These are phyloP conservation scores for Leucaena leucocephala DNA, from an alignment of 306 rosid genomes.

Conservation along the genomic window DNA sequence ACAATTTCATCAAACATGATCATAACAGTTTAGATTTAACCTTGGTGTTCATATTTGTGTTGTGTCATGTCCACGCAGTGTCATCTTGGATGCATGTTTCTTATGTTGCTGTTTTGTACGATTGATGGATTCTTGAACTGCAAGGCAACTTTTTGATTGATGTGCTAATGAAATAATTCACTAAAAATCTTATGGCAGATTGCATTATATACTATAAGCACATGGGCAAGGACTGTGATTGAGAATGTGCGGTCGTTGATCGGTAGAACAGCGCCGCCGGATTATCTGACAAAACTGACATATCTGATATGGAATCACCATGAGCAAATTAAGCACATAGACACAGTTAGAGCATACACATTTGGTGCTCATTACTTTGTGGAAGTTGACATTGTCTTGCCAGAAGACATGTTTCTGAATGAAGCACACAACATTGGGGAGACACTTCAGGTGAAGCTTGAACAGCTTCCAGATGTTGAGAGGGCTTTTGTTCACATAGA, in stretches of 20 bases:
- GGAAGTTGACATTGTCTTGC: slow-evolving; percentile 83
- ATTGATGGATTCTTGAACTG: slow-evolving; percentile 14
- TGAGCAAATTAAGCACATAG: slow-evolving; percentile 71
- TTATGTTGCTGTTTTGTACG: background rate
- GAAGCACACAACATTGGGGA: slow-evolving; percentile 84
- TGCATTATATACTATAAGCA: slow-evolving; percentile 75
- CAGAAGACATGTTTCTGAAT: slow-evolving; percentile 62
- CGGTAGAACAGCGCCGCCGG: slow-evolving; percentile 85
- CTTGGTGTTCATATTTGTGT: background rate
- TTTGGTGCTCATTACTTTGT: slow-evolving; percentile 77
- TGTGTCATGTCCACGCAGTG: background rate
- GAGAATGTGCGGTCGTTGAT: slow-evolving; percentile 74
- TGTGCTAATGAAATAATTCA: background rate
- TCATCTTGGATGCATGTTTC: background rate
- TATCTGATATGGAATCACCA: slow-evolving; percentile 86
- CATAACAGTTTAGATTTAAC: background rate
- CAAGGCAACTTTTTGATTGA: background rate
- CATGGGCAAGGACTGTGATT: slow-evolving; percentile 76
- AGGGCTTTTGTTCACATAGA: slow-evolving; percentile 85
- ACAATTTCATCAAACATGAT: background rate
- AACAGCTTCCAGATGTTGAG: slow-evolving; percentile 80
- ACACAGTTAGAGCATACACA: slow-evolving; percentile 85
- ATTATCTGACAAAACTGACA: slow-evolving; percentile 68
- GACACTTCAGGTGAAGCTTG: slow-evolving; percentile 74
- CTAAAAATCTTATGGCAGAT: slow-evolving; percentile 56